Evolutionary conservation across 371 early-diverging fungal species (phyloP).

Genomic region (Zychaea mexicana): DNA sequence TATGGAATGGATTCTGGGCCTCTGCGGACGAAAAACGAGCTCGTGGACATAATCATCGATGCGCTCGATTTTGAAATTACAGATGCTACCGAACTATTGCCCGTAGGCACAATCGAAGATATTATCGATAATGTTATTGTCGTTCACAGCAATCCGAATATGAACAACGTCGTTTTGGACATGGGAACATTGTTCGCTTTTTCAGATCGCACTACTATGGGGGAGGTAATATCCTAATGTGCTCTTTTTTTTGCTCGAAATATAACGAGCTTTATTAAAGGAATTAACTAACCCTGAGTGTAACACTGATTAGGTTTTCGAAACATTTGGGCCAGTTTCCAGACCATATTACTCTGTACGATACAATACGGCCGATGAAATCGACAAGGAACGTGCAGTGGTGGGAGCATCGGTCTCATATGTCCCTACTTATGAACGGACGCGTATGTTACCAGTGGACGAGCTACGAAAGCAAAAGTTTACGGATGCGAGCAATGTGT

Average conservation of each 20-base stretch:
- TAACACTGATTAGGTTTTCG: constrained; percentile 63
- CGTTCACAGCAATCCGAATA: constrained; percentile 57
- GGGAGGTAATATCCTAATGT: constrained; percentile 52
- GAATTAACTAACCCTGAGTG: too few species aligned
- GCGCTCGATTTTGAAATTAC: constrained; percentile 68
- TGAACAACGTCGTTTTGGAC: constrained; percentile 71
- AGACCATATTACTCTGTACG: constrained; percentile 84
- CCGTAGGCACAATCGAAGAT: constrained; percentile 70
- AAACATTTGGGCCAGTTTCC: constrained; percentile 92
- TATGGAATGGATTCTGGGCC: constrained; percentile 3
- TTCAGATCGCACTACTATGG: constrained; percentile 71
- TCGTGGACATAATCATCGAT: constrained; percentile 51
- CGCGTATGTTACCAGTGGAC: constrained; percentile 70
- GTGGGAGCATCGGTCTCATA: constrained; percentile 66
- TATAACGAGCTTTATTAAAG: too few species aligned
- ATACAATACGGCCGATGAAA: constrained; percentile 66
- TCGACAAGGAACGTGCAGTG: constrained; percentile 40
- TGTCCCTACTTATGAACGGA: constrained; percentile 49
- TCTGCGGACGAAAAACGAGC: constrained; percentile 60
- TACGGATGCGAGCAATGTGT: constrained; percentile 90
- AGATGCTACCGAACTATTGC: constrained; percentile 47
- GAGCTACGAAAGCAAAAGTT: constrained; percentile 73
- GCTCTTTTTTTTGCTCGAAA: too few species aligned
- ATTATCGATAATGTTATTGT: constrained; percentile 80
- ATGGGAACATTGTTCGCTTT: constrained; percentile 74